phyloP scores from a whole-genome alignment of 345 rosid species.

The Pistacia vera region DNA sequence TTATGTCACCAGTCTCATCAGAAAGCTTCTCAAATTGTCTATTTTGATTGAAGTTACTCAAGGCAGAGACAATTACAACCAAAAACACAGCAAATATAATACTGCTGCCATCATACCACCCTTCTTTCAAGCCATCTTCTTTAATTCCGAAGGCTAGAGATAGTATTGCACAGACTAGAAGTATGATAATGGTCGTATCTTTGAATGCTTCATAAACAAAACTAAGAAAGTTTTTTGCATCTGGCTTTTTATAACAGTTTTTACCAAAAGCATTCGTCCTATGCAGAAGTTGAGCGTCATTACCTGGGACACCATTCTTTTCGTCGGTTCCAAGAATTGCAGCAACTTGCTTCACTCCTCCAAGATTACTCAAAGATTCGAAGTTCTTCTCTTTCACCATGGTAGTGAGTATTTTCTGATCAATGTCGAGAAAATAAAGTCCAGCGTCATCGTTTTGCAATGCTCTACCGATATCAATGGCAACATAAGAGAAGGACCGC shows the following conservation, averaged over 20 bases:
- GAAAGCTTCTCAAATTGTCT: constrained; percentile 11
- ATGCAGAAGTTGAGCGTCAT: not conserved
- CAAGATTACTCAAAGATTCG: not conserved
- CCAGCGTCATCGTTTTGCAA: not conserved
- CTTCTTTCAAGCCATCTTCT: constrained; percentile 17
- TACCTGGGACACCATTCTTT: constrained; percentile 1
- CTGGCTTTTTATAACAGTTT: not conserved
- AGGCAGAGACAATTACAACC: constrained; percentile 9
- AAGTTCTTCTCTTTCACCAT: constrained; percentile 19
- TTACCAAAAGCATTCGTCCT: constrained; percentile 11
- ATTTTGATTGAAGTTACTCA: constrained; percentile 12
- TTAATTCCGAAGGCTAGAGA: constrained; percentile 24
- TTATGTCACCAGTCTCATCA: not conserved
- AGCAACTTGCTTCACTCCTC: constrained; percentile 14
- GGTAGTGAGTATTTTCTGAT: not conserved
- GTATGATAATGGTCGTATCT: constrained; percentile 11
- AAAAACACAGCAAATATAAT: constrained; percentile 18
- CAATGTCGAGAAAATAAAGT: not conserved
- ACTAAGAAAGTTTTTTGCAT: constrained; percentile 10
- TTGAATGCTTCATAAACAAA: constrained; percentile 18
- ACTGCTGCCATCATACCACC: constrained; percentile 13
- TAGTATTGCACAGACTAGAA: constrained; percentile 18
- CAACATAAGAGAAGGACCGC: constrained; percentile 24
- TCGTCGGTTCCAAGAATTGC: constrained; percentile 10
- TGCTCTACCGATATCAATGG: constrained; percentile 15